Conservation (phyloP, 2,329 filamentous ascomycete species). For the Thelonectria olida region DNA sequence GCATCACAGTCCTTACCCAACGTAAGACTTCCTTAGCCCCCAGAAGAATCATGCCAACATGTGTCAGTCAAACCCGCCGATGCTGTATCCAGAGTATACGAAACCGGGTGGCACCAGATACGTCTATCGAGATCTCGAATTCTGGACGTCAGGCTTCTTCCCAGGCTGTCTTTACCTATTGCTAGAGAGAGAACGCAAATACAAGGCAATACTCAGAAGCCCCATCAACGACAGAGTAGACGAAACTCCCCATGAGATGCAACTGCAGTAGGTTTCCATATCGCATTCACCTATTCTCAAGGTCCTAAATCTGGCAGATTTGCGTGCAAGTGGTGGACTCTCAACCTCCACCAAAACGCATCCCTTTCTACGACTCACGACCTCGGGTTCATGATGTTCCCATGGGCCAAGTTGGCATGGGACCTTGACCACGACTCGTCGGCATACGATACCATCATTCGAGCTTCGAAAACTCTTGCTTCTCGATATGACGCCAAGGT, state of each 20-base stretch:
- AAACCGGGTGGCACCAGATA: slow-evolving; percentile 48
- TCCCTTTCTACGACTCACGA: slow-evolving; percentile 49
- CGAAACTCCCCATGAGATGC: slow-evolving; percentile 33
- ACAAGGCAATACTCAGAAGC: not conserved
- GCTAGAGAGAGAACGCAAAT: slow-evolving; percentile 45
- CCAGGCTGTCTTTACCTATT: slow-evolving; percentile 55
- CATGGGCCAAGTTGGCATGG: slow-evolving; percentile 50
- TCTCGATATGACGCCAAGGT: slow-evolving; percentile 47
- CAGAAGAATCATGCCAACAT: no score
- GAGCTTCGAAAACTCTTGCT: slow-evolving; percentile 48
- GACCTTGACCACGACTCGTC: slow-evolving; percentile 48
- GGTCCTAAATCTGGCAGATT: slow-evolving; percentile 21
- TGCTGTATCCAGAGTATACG: slow-evolving; percentile 49
- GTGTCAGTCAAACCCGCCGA: slow-evolving; percentile 24
- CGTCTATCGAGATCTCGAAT: slow-evolving; percentile 50
- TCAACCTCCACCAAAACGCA: slow-evolving; percentile 47
- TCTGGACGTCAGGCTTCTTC: slow-evolving; percentile 61
- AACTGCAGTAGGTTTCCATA: slow-evolving; percentile 41
- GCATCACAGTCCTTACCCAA: slow-evolving; percentile 8
- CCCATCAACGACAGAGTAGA: not conserved
- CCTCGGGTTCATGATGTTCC: slow-evolving; percentile 54
- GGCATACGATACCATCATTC: slow-evolving; percentile 46
- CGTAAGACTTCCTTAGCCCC: not conserved
- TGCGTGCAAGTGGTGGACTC: slow-evolving; percentile 54
- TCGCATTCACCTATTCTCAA: no score